A percentile compares a stretch with the other conserved stretches of the same genome.
These are phyloP conservation scores for Odontarrhena argentea DNA, from an alignment of 345 rosid species.

Conservation along the genomic window DNA sequence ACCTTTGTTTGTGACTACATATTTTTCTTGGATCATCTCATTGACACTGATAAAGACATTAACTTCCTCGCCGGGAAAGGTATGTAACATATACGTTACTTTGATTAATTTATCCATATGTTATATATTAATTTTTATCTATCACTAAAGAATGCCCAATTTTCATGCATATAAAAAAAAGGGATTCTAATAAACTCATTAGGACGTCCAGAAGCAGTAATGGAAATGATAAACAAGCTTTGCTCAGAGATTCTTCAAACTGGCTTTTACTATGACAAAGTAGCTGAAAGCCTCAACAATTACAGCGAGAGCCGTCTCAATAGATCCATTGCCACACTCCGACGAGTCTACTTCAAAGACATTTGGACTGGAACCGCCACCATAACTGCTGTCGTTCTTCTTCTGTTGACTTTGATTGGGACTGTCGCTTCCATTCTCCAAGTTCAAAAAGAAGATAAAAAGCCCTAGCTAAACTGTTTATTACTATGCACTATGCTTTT, in stretches of 20 bases:
- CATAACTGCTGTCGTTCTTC: not conserved
- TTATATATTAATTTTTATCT: no score
- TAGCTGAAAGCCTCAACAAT: not conserved
- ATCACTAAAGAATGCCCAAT: no score
- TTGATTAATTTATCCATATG: no score
- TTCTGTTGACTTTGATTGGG: slow-evolving; percentile 15
- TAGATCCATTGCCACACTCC: not conserved
- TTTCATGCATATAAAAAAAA: not conserved
- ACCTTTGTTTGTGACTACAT: slow-evolving; percentile 8
- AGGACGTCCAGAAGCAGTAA: slow-evolving; percentile 1
- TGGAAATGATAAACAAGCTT: slow-evolving; percentile 16
- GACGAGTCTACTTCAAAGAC: slow-evolving; percentile 29
- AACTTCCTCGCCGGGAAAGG: slow-evolving; percentile 30
- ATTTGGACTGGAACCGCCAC: slow-evolving; percentile 39
- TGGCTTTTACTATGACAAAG: not conserved
- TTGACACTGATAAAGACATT: slow-evolving; percentile 20
- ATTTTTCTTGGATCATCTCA: slow-evolving; percentile 23
- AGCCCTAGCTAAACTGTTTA: not conserved
- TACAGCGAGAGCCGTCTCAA: not conserved
- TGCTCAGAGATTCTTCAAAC: not conserved
- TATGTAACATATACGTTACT: not conserved
- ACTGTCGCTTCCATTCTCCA: slow-evolving; percentile 29
- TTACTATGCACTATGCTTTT: not conserved
- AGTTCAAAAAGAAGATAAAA: not conserved
- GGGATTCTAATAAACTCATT: slow-evolving; percentile 9